Percentiles rank a stretch among this genome's conserved stretches.
Conservation (phyloP, 306 rosid genomes). For the Lathyrus tuberosus region DNA sequence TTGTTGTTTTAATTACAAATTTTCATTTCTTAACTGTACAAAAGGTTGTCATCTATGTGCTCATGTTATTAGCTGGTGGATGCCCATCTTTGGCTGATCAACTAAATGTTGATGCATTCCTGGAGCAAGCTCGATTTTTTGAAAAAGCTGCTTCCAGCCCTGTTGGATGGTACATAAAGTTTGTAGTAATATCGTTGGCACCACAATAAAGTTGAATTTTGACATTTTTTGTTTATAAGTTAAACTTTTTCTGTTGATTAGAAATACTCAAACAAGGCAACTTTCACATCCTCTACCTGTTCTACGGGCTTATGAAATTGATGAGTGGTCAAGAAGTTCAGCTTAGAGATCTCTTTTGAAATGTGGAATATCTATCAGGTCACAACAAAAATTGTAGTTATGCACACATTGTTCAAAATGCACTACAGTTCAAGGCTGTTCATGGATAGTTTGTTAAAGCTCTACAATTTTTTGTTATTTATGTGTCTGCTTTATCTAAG, state of each 20-base stretch:
- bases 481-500: constrained; percentile 25
- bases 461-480: constrained; percentile 4
- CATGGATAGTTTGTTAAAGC: constrained; percentile 36
- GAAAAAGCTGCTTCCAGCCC: constrained; percentile 97
- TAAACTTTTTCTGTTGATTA: constrained; percentile 42
- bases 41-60: no score
- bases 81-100: no score
- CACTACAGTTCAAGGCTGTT: constrained; percentile 30
- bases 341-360: constrained; percentile 64
- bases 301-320: constrained; percentile 91
- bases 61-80: no score
- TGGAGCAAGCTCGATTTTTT: constrained; percentile 92
- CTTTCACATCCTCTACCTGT: constrained; percentile 94
- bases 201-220: background rate
- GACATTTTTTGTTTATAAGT: constrained; percentile 28
- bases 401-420: constrained; percentile 32
- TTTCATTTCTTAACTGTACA: no score
- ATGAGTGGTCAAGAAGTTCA: constrained; percentile 86
- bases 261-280: constrained; percentile 92
- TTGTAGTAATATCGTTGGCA: constrained; percentile 9
- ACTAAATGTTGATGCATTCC: no score
- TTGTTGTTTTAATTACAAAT: no score
- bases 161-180: constrained; percentile 94
- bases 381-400: constrained; percentile 44
- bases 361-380: constrained; percentile 52